Conservation (phyloP, 495 filamentous ascomycete species). For the Sphaerosporella brunnea region DNA sequence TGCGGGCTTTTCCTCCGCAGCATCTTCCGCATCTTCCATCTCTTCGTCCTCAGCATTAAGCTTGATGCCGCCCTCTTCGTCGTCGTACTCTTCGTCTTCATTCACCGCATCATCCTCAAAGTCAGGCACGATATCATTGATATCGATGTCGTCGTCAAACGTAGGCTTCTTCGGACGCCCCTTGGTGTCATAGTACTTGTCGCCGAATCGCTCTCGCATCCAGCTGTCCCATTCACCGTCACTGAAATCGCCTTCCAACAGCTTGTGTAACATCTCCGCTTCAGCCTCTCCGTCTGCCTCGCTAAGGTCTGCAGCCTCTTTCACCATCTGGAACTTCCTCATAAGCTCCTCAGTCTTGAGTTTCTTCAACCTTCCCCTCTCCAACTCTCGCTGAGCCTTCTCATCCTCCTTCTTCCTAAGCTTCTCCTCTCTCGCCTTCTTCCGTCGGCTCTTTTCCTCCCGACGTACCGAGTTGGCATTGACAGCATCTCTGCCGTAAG, state of each 20-base stretch:
- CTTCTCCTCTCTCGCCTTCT: constrained; percentile 59
- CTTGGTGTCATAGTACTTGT: constrained; percentile 63
- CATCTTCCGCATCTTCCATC: constrained; percentile 29
- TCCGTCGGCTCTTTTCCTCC: constrained; percentile 57
- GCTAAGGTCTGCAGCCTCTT: constrained; percentile 63
- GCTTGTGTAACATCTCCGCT: constrained; percentile 57
- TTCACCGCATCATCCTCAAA: constrained; percentile 46
- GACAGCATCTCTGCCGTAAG: constrained; percentile 71
- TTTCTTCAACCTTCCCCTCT: constrained; percentile 65
- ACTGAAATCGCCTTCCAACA: constrained; percentile 75
- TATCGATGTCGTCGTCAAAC: constrained; percentile 95
- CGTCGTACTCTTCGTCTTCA: constrained; percentile 33
- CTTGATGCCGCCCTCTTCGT: constrained; percentile 32
- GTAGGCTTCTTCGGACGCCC: constrained; percentile 71
- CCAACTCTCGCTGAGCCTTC: constrained; percentile 55
- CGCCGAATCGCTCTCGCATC: constrained; percentile 72
- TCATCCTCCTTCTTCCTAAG: constrained; percentile 59
- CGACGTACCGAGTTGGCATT: constrained; percentile 64
- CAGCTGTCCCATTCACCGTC: constrained; percentile 73
- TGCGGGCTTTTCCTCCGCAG: constrained; percentile 28
- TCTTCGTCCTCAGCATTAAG: constrained; percentile 28
- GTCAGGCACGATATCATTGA: constrained; percentile 75
- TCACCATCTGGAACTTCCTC: constrained; percentile 62
- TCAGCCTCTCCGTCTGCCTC: constrained; percentile 47
- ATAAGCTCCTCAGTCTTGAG: constrained; percentile 79